phyloP scores from a whole-genome alignment of 345 rosid species.

The Moricandia arvensis region DNA sequence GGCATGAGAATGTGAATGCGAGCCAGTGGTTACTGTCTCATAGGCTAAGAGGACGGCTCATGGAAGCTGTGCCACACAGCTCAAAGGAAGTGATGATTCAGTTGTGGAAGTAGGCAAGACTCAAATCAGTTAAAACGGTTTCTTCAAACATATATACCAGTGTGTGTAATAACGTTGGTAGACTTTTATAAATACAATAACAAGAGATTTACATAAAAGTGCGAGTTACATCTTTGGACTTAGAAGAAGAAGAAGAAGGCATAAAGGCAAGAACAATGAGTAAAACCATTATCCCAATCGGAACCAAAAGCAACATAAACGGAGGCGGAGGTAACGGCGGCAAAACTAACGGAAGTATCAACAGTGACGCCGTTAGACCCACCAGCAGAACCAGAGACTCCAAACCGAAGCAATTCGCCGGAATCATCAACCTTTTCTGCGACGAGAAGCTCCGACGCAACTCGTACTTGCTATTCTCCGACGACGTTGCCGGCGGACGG shows the following conservation, averaged over 20 bases:
- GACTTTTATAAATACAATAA: background rate
- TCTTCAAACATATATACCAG: background rate
- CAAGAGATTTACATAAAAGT: slow-evolving; percentile 38
- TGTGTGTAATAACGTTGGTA: background rate
- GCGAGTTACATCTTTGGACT: slow-evolving; percentile 48
- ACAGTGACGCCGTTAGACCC: slow-evolving; percentile 60
- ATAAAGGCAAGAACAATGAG: slow-evolving; percentile 67
- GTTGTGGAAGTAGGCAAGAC: slow-evolving; percentile 47
- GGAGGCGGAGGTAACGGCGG: slow-evolving; percentile 93
- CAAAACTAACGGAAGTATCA: slow-evolving; percentile 68
- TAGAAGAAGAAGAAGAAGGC: slow-evolving; percentile 44
- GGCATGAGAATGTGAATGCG: slow-evolving; percentile 53
- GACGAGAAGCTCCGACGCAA: slow-evolving; percentile 28
- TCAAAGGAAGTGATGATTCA: slow-evolving; percentile 52
- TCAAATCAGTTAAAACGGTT: slow-evolving; percentile 39
- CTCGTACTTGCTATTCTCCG: slow-evolving; percentile 32
- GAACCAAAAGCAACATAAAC: slow-evolving; percentile 70
- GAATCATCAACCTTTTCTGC: slow-evolving; percentile 41
- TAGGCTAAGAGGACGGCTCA: slow-evolving; percentile 80
- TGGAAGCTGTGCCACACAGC: slow-evolving; percentile 79
- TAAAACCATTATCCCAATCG: slow-evolving; percentile 60
- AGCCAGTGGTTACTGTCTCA: slow-evolving; percentile 65
- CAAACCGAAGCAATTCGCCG: slow-evolving; percentile 53
- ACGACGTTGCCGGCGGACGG: background rate
- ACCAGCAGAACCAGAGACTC: slow-evolving; percentile 55